A percentile compares a stretch with the other conserved stretches of the same genome.
phyloP scores from a whole-genome alignment of 23 red algal genomes.

The Rhodosorus marinus region DNA sequence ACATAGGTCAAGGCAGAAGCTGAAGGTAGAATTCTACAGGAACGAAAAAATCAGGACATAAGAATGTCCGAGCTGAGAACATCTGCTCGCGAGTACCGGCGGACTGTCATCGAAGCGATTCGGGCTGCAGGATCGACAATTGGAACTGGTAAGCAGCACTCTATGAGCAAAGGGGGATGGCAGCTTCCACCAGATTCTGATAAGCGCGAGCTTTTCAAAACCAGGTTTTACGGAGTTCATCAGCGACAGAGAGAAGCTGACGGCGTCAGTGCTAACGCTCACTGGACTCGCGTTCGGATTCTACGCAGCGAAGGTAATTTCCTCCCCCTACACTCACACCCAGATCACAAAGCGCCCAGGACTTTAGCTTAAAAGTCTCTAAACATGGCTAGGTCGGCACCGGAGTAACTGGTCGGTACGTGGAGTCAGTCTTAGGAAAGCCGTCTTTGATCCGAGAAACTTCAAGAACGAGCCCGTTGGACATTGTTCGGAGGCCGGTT shows the following conservation, averaged over 20 bases:
- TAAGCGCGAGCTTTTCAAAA: too few species aligned
- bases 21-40: slow-evolving; percentile 53
- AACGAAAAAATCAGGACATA: slow-evolving; percentile 50
- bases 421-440: slow-evolving; percentile 38
- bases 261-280: slow-evolving; percentile 25
- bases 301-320: slow-evolving; percentile 28
- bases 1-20: slow-evolving; percentile 52
- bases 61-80: slow-evolving; percentile 24
- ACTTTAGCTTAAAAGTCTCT: too few species aligned
- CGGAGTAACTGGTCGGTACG: slow-evolving; percentile 24
- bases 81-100: slow-evolving; percentile 32
- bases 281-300: slow-evolving; percentile 35
- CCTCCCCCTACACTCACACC: too few species aligned
- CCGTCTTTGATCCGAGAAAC: slow-evolving; percentile 52
- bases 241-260: slow-evolving; percentile 29
- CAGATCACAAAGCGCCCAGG: too few species aligned
- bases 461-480: slow-evolving; percentile 16
- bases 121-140: slow-evolving; percentile 27
- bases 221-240: too few species aligned
- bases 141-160: slow-evolving; percentile 31
- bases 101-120: slow-evolving; percentile 44
- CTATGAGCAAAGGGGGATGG: too few species aligned
- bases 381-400: too few species aligned
- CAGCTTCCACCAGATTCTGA: too few species aligned
- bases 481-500: slow-evolving; percentile 26